Base-by-base conservation (phyloP, 2,329 filamentous ascomycete genomes). In the Fusarium sp. region DNA sequence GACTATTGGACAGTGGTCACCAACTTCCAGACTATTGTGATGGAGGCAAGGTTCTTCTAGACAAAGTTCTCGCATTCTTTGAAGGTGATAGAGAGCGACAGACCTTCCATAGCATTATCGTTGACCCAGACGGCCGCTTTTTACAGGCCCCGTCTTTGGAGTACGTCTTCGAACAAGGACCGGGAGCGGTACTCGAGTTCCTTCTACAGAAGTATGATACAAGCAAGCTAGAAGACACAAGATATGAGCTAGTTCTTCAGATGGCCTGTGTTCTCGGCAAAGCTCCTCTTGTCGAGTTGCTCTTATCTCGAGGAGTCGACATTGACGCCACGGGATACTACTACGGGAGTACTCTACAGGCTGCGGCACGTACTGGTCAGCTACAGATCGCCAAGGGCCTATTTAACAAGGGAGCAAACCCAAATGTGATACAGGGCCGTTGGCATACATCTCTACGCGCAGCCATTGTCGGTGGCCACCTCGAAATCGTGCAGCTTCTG, bases 281-380 rank as follows among this genome's bases (percentile, higher is more conserved):
- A 9, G 16, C 23, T 10, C 11, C 30, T 10, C 10, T 71, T 6
- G 44, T 67, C 9, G 38, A 61, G 5, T 28, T 61, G 47, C 62
- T 72, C 5, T 42, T 71, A 18, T 44, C 67, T 7, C 54, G 67
- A 18, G 59, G 67, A 5, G 54, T 64, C 25, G 11, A 50, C 5
- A 42, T 67, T 13, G 52, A 72, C 30, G 44, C 44, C 21, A 10
- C 35, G 12, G 69, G 69, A 11, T 43, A 72, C 37, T 58, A 71
- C 44, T 72, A 68, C 16, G 69, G 69, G 4, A 64, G 58, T 30
- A 30, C 69, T 23, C 12, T 72, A 1, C 69, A 72, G n/a, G 69
- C 69, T 0, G 69, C 69, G 4, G 49, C 69, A 11, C 67, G 67
- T 6, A 44, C 38, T 35, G 63, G 69, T 12, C 40, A 61, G 13